A percentile compares a stretch with the other conserved stretches of the same genome.
Conservation (phyloP, 2,329 filamentous ascomycete species). For the Aureobasidium subglaciale region DNA sequence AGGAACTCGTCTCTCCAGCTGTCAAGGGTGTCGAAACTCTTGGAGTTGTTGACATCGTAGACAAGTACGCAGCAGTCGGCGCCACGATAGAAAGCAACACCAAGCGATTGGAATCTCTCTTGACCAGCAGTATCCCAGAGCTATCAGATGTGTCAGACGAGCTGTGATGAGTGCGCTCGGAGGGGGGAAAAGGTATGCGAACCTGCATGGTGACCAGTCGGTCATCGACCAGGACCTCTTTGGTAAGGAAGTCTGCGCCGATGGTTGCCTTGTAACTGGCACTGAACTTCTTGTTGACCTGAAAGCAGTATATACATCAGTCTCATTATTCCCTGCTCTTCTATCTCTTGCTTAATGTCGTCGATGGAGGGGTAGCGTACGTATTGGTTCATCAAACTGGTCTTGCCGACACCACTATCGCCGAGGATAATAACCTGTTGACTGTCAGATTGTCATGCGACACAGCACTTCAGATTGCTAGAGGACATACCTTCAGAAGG, state of each 20-base stretch:
- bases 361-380: slow-evolving; percentile 49
- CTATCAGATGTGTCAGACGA: slow-evolving; percentile 39
- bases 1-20: slow-evolving; percentile 98
- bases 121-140: slow-evolving; percentile 98
- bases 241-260: slow-evolving; percentile 95
- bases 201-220: slow-evolving; percentile 98
- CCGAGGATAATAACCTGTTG: slow-evolving; percentile 93
- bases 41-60: slow-evolving; percentile 98
- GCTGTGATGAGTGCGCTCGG: neutral
- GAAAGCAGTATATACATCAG: slow-evolving; percentile 16
- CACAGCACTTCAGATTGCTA: neutral
- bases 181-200: slow-evolving; percentile 21
- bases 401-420: slow-evolving; percentile 98
- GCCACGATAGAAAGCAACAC: slow-evolving; percentile 94
- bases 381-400: slow-evolving; percentile 99
- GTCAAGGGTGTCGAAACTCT: slow-evolving; percentile 97
- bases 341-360: neutral
- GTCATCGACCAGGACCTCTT: slow-evolving; percentile 95
- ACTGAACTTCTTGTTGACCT: slow-evolving; percentile 99
- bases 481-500: slow-evolving; percentile 28
- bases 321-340: neutral
- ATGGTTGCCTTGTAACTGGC: slow-evolving; percentile 99
- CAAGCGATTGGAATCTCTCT: slow-evolving; percentile 93
- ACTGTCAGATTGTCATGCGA: slow-evolving; percentile 15
- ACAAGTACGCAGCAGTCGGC: slow-evolving; percentile 97